Evolutionary conservation across 2,329 filamentous ascomycete species (phyloP).

Genomic region (Huntiella decipiens): DNA sequence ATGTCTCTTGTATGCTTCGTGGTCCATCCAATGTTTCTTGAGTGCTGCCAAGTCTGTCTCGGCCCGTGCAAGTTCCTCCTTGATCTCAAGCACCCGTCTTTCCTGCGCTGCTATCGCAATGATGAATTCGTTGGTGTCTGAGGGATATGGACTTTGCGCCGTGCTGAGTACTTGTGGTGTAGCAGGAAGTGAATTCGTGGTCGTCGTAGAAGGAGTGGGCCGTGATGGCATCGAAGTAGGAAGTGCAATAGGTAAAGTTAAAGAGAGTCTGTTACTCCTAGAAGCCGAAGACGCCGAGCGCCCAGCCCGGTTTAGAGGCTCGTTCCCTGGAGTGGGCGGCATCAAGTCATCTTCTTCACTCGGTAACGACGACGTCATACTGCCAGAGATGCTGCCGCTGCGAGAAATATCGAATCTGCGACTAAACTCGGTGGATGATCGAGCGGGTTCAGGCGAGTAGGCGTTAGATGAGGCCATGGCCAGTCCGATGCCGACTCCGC

Average conservation of each 20-base stretch:
- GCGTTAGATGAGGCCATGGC: slow-evolving; percentile 11
- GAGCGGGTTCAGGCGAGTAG: slow-evolving; percentile 6
- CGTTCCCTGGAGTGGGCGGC: slow-evolving; percentile 22
- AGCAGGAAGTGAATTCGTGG: slow-evolving; percentile 15
- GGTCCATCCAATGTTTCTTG: slow-evolving; percentile 65
- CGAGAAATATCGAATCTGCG: slow-evolving; percentile 6
- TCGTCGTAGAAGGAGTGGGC: slow-evolving; percentile 22
- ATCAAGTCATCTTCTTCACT: slow-evolving; percentile 17
- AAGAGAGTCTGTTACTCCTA: slow-evolving; percentile 38
- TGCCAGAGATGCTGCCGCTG: slow-evolving; percentile 10
- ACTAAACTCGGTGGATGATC: slow-evolving; percentile 8
- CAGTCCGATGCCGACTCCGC: background rate
- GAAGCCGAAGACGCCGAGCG: slow-evolving; percentile 35
- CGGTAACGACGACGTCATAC: slow-evolving; percentile 9
- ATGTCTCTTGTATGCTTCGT: slow-evolving; percentile 60
- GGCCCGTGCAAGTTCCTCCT: slow-evolving; percentile 71
- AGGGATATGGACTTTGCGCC: slow-evolving; percentile 19
- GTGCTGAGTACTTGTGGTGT: slow-evolving; percentile 27
- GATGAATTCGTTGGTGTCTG: slow-evolving; percentile 51
- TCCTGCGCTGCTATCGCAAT: slow-evolving; percentile 86
- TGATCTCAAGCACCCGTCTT: slow-evolving; percentile 71
- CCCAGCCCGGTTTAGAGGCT: slow-evolving; percentile 23
- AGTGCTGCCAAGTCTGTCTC: slow-evolving; percentile 57
- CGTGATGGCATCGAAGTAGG: slow-evolving; percentile 33
- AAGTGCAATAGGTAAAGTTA: slow-evolving; percentile 41